Conservation (phyloP, 768 basidiomycete genomes). For the Royoungia palumana region DNA sequence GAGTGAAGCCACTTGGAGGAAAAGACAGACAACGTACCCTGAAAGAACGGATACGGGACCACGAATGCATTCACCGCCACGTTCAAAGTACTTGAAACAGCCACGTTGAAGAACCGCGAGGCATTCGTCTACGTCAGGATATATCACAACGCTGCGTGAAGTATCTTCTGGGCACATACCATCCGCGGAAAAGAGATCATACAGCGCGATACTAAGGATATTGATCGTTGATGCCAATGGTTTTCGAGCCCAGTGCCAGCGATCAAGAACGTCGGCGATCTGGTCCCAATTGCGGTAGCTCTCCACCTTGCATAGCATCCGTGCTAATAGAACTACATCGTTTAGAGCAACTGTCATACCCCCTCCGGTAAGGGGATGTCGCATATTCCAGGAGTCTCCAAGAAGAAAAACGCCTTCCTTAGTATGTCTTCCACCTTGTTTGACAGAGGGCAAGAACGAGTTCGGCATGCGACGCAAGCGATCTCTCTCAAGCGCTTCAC, state of each 20-base stretch:
- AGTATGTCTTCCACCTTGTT: constrained; percentile 49
- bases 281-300: constrained; percentile 48
- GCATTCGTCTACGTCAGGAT: constrained; percentile 48
- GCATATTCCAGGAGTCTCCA: constrained; percentile 99
- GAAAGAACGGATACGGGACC: constrained; percentile 90
- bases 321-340: constrained; percentile 74
- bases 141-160: background rate
- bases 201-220: constrained; percentile 88
- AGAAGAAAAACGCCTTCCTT: constrained; percentile 78
- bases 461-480: constrained; percentile 93
- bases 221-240: constrained; percentile 83
- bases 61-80: constrained; percentile 82
- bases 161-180: constrained; percentile 48
- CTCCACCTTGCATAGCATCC: constrained; percentile 50
- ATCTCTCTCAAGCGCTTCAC: constrained; percentile 68
- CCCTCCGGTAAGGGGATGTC: constrained; percentile 95
- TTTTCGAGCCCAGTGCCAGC: constrained; percentile 89
- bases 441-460: constrained; percentile 79
- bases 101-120: constrained; percentile 69
- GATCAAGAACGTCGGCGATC: constrained; percentile 50
- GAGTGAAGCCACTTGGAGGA: background rate
- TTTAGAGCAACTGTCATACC: constrained; percentile 96
- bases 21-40: constrained; percentile 51
- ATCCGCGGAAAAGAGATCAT: constrained; percentile 92
- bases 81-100: constrained; percentile 97